Conservation (phyloP, 2,329 filamentous ascomycete species). For the Penicillium freii region DNA sequence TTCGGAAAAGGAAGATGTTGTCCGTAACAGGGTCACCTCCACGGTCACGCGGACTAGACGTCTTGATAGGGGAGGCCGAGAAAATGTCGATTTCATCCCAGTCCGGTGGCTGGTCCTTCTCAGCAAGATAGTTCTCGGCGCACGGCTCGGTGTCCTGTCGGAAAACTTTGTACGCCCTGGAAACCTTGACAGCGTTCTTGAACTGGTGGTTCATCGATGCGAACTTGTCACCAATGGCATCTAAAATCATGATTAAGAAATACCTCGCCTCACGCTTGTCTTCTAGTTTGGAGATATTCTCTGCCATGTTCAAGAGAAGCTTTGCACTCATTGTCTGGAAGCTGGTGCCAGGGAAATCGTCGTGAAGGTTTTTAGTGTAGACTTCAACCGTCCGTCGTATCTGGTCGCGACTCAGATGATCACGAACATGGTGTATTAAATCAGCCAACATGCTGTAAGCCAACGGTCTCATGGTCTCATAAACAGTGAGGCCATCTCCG, state of each 20-base stretch:
- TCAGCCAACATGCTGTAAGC: constrained; percentile 99
- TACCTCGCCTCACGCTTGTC: constrained; percentile 94
- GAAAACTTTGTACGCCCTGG: constrained; percentile 77
- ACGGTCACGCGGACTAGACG: constrained; percentile 83
- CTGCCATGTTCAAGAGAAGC: constrained; percentile 93
- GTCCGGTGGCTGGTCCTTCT: constrained; percentile 75
- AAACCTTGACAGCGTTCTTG: constrained; percentile 89
- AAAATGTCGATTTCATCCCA: constrained; percentile 99
- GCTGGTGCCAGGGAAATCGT: constrained; percentile 94
- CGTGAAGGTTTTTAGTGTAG: constrained; percentile 93
- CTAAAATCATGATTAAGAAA: constrained; percentile 94
- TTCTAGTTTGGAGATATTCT: constrained; percentile 90
- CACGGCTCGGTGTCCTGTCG: constrained; percentile 64
- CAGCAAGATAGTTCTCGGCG: constrained; percentile 78
- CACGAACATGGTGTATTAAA: constrained; percentile 93
- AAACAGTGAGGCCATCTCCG: constrained; percentile 91
- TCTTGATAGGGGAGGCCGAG: constrained; percentile 92
- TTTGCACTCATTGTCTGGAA: constrained; percentile 99
- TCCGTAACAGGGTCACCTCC: constrained; percentile 88
- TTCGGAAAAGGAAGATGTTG: constrained; percentile 98
- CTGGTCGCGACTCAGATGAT: constrained; percentile 82
- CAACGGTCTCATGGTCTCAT: constrained; percentile 91
- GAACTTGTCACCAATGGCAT: constrained; percentile 97
- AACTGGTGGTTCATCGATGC: constrained; percentile 97
- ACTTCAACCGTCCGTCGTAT: constrained; percentile 95